Percentiles rank a stretch among this genome's conserved stretches.
These are phyloP conservation scores for Chaetomium sp. DNA, from an alignment of 2,329 filamentous ascomycete species.

Conservation along the genomic window DNA sequence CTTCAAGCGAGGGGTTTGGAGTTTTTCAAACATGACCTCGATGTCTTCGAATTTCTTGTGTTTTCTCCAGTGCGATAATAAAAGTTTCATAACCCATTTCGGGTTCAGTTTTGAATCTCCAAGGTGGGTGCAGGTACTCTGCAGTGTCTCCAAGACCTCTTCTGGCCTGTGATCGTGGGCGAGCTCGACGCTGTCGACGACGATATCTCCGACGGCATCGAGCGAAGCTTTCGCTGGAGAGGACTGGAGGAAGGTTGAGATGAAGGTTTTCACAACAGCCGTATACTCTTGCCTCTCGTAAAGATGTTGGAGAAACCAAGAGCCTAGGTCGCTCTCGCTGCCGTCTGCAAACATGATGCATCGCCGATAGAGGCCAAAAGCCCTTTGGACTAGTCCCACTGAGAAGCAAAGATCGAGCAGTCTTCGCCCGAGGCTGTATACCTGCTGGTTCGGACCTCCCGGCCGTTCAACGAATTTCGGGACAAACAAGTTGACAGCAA, in stretches of 20 bases:
- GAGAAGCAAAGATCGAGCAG: constrained; percentile 40
- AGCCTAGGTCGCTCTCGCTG: constrained; percentile 34
- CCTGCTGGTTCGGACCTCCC: constrained; percentile 23
- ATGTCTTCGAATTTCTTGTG: constrained; percentile 36
- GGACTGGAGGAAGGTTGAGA: constrained; percentile 39
- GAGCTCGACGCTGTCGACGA: constrained; percentile 41
- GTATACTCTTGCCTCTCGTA: constrained; percentile 39
- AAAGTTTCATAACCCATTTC: constrained; percentile 43
- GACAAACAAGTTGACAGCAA: constrained; percentile 40
- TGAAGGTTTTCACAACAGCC: constrained; percentile 41
- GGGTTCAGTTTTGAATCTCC: constrained; percentile 35
- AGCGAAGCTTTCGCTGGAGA: constrained; percentile 31
- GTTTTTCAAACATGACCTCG: constrained; percentile 35
- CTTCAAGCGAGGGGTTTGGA: constrained; percentile 33
- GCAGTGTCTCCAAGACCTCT: constrained; percentile 39
- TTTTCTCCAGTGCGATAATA: constrained; percentile 43
- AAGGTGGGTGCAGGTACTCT: constrained; percentile 31
- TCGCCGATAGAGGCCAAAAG: constrained; percentile 41
- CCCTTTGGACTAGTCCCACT: constrained; percentile 27
- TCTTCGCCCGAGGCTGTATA: constrained; percentile 33
- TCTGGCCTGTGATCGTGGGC: constrained; percentile 37
- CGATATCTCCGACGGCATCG: constrained; percentile 37
- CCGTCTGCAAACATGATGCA: constrained; percentile 36
- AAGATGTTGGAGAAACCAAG: constrained; percentile 41
- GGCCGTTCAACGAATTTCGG: constrained; percentile 36